A percentile compares a stretch with the other conserved stretches of the same genome.
phyloP scores from a whole-genome alignment of 306 rosid species.

The Cicer cuneatum region DNA sequence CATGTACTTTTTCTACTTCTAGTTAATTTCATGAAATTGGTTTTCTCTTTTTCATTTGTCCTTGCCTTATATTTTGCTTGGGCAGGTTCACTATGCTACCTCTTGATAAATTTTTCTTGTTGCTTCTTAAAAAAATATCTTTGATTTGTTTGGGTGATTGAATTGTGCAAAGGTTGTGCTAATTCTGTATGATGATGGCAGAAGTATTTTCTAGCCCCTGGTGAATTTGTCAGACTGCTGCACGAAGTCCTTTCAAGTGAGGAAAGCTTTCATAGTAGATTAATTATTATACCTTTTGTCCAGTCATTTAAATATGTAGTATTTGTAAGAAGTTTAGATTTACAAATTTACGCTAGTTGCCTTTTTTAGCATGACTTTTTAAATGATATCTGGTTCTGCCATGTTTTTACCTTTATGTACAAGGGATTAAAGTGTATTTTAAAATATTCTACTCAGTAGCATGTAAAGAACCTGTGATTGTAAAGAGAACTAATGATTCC shows the following conservation, averaged over 20 bases:
- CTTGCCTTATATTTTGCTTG: background rate
- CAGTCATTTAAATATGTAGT: background rate
- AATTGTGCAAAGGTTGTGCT: background rate
- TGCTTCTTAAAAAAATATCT: background rate
- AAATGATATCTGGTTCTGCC: too few species aligned
- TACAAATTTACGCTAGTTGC: background rate
- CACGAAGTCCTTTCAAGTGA: conserved; percentile 5
- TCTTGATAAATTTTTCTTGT: background rate
- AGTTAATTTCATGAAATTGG: conserved; percentile 36
- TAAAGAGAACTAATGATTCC: too few species aligned
- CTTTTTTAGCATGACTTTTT: too few species aligned
- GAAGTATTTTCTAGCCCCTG: background rate
- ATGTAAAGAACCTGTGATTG: too few species aligned
- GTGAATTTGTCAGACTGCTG: background rate
- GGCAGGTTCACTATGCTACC: background rate
- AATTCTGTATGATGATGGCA: conserved; percentile 7
- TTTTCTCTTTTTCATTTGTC: background rate
- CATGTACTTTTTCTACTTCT: conserved; percentile 41
- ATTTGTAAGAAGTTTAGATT: conserved; percentile 2
- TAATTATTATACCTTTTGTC: background rate
- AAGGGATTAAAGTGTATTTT: too few species aligned
- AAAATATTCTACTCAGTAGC: too few species aligned
- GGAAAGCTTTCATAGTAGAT: background rate
- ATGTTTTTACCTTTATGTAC: too few species aligned
- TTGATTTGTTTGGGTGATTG: background rate